Percentiles rank a stretch among this genome's conserved stretches.
Evolutionary conservation across 345 rosid species (phyloP).

Genomic region (Kandelia obovata): DNA sequence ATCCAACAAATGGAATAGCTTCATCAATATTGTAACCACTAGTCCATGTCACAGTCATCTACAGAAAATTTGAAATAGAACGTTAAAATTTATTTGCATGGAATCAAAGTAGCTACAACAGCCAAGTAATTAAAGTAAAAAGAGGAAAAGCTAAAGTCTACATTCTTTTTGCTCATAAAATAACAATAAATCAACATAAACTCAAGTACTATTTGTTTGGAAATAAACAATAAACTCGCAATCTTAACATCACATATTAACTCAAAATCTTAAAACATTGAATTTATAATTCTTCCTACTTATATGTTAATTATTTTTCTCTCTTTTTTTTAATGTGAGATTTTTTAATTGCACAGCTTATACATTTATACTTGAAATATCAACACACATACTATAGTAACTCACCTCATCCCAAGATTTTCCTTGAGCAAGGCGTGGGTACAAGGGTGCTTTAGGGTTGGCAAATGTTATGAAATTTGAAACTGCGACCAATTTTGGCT

Average conservation of each 20-base stretch:
- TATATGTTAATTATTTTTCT: too few species aligned
- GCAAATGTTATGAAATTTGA: constrained; percentile 57
- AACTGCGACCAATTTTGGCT: constrained; percentile 76
- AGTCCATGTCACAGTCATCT: constrained; percentile 98
- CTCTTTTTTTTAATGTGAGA: too few species aligned
- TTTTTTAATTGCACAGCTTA: too few species aligned
- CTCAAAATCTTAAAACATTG: too few species aligned
- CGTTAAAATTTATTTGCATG: background rate
- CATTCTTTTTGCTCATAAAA: constrained; percentile 7
- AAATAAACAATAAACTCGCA: too few species aligned
- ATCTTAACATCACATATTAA: too few species aligned
- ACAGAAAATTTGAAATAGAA: constrained; percentile 19
- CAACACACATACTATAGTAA: background rate
- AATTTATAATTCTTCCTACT: too few species aligned
- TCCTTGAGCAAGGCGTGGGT: constrained; percentile 90
- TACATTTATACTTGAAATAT: background rate
- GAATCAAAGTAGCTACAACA: background rate
- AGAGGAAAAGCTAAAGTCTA: background rate
- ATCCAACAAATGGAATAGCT: constrained; percentile 72
- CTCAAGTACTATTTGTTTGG: too few species aligned
- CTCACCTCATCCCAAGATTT: constrained; percentile 92
- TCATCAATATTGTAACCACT: constrained; percentile 80
- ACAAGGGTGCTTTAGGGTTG: constrained; percentile 83
- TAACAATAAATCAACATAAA: too few species aligned
- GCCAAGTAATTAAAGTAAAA: background rate